Conservation (phyloP, 192 early-diverging fungal species). For the Coemansia sp. region DNA sequence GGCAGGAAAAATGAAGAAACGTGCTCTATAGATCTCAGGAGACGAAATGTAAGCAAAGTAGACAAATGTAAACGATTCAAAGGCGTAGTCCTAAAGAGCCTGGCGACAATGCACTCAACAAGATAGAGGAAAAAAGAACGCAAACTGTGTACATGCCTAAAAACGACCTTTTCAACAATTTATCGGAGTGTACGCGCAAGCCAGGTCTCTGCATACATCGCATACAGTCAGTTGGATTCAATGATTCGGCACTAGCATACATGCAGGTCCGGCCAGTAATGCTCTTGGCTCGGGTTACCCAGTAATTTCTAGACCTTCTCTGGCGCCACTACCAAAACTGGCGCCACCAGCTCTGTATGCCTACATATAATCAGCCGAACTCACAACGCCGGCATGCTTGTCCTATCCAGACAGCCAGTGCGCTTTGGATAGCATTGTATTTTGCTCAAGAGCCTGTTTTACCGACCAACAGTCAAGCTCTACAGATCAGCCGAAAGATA, state of each 20-base stretch:
- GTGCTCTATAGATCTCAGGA: not conserved
- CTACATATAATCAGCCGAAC: not conserved
- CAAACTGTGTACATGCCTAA: not conserved
- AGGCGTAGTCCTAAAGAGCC: not conserved
- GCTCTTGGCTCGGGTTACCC: not conserved
- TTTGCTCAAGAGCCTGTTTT: not conserved
- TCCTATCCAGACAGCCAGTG: not conserved
- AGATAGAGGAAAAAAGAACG: not conserved
- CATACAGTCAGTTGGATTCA: not conserved
- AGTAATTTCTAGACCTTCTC: not conserved
- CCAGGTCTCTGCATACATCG: not conserved
- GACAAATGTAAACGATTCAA: not conserved
- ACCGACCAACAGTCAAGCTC: not conserved
- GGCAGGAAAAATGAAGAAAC: not conserved
- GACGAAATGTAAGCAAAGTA: not conserved
- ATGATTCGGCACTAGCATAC: constrained; percentile 7
- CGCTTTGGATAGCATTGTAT: not conserved
- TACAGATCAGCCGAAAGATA: not conserved
- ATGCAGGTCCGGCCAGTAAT: not conserved
- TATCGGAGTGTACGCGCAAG: not conserved
- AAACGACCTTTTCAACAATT: not conserved
- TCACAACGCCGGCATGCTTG: not conserved
- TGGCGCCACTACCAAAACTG: not conserved
- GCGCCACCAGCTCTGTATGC: not conserved
- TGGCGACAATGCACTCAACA: not conserved